Base-by-base conservation (phyloP, 768 basidiomycete species). In the Leucocoprinus birnbaumii region DNA sequence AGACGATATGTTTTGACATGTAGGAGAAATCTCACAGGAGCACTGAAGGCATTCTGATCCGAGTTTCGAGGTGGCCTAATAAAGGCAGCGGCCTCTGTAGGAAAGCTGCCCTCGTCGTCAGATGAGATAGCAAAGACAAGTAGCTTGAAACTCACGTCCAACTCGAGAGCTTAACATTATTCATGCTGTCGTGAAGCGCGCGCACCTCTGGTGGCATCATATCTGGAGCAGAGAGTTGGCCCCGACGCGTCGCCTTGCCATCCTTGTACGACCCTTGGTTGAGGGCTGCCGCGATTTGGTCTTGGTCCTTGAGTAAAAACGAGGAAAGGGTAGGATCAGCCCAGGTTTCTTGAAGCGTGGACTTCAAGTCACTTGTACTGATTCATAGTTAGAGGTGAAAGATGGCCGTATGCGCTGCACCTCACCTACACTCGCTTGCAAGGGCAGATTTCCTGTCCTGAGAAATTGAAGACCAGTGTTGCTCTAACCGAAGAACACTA, bases 21-120 rank as follows among this genome's bases (percentile, higher is more conserved):
- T 1, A 46, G 16, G 16, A 44, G 3, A 24, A 55, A 10, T 59
- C 71, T 53, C 62, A 80, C 84, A 59, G 71, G 61, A 53, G 66
- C 67, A 2, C 66, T 67, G 2, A 87, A 68, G 6, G 78, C 75
- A 62, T 91, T 91, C 48, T 80, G 76, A 62, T 91, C 89, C 0
- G 86, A 75, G 61, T 81, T 81, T 62, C 79, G 85, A 24, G 85
- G 73, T 2, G 82, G 70, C 26, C 88, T 79, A 64, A 86, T 79
- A 63, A 89, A 90, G 18, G 79, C n/a, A 18, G 40, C 37, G n/a
- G 54, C 22, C 14, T 42, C 42, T 44, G 40, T 22, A n/a, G 54
- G 41, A 11, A 55, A 35, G n/a, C 49, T 55, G n/a, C 35, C 18
- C 35, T 35, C 2, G 41, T 31, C 19, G 47, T 18, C 26, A 45